Evolutionary conservation across 2,329 filamentous ascomycete species (phyloP), one percentile per base, ranked within the genome.

Genomic region (Geoglossum cookeanum): DNA sequence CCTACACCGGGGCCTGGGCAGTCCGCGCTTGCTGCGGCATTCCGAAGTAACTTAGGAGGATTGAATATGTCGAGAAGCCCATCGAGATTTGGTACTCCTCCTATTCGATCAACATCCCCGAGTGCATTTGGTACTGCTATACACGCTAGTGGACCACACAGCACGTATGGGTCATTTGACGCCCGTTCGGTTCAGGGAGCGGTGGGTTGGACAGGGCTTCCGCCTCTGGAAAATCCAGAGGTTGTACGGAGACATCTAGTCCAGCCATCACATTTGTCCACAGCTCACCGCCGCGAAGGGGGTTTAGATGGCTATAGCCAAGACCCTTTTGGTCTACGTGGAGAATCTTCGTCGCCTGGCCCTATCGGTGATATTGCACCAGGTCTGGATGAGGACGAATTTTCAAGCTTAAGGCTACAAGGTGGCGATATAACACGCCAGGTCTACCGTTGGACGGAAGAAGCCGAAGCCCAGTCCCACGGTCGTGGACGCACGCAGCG

Each of bases 381-480:
- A 35, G 54, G 54, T 9, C 7, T 48, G 60, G 80, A 84, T 4
- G 72, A 74, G 4, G 86, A 92, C 59, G 87, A 94, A 65, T 98
- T 98, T 68, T 96, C 90, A 33, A 97, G 92, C 70, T 71, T 98
- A 67, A 83, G 84, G 66, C 74, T 98, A 52, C 94, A 97, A 68
- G 92, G 92, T 59, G 92, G 92, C 61, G 92, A 98, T 68, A 85
- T 96, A 58, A 96, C 91, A 29, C 78, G 92, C 60, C 87, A 91
- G 57, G 94, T 98, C 64, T 98, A 98, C 74, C 84, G 87, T 64
- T 98, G 94, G 87, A 88, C 89, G 4, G 89, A 97, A 68, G 87
- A 94, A 67, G 85, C 85, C 55, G 83, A 94, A 66, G 75, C 80
- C 52, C 79, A 83, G 62, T 72, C 74, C 53, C 77, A 75, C 60